Base-by-base conservation (phyloP, 257 asterid genomes). In the Rehmannia glutinosa region DNA sequence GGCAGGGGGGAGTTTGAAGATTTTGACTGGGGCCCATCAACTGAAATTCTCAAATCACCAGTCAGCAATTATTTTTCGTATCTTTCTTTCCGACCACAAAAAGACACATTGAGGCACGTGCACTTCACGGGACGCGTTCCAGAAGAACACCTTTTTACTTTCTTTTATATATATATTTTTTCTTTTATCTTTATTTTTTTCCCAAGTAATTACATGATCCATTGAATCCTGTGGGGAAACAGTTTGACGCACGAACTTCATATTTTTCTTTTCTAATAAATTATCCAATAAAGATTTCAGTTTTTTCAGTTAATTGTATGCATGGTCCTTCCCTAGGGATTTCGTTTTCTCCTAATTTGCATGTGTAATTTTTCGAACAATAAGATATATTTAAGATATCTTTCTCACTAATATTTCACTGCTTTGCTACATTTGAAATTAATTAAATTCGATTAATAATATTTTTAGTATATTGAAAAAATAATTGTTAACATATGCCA, bases 21-120 rank as follows among this genome's bases (percentile, higher is more conserved):
- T 27, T 24, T 77, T 56, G 72, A 71, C 51, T 60, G 64, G 58
- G 62, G 3, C 61, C 72, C 72, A 13, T 52, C 2, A 36, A 0
- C 8, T 12, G 42, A 8, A 28, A 20, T n/a, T n/a, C n/a, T n/a
- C n/a, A n/a, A n/a, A n/a, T n/a, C n/a, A n/a, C n/a, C n/a, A n/a
- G n/a, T 38, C 45, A 1, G 12, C 10, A 12, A 38, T 38, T 38
- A n/a, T 38, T 9, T 38, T 38, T 38, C 45, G n/a, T n/a, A n/a
- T n/a, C n/a, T n/a, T 38, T 11, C 12, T 69, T 52, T 81, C 82
- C 81, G 78, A 42, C 81, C 82, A 77, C 9, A 66, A 58, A 59
- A 62, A 8, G 47, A 62, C 76, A 62, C 46, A 33, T 43, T 19
- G 47, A 46, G 16, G 23, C 80, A 71, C 78, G 85, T 71, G 81